A percentile compares a stretch with the other conserved stretches of the same genome.
These are phyloP conservation scores for Hypomontagnella monticulosa DNA, from an alignment of 495 filamentous ascomycete genomes.

Conservation along the genomic window DNA sequence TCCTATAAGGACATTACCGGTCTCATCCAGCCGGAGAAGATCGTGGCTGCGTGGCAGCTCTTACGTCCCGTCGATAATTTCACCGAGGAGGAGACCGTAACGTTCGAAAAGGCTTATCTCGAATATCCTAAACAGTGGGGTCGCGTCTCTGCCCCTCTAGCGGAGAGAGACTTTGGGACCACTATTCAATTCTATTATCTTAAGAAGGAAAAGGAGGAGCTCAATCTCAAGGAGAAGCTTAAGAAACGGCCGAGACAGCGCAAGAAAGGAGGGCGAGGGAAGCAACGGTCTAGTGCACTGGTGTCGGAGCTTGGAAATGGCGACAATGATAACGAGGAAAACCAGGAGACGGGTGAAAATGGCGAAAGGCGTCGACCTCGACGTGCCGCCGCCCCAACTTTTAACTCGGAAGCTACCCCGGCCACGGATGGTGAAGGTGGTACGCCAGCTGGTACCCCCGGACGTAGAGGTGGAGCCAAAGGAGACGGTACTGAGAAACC, in stretches of 20 bases:
- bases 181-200: constrained; percentile 97
- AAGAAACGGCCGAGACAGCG: constrained; percentile 75
- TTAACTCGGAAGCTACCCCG: constrained; percentile 54
- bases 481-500: constrained; percentile 67
- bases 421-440: constrained; percentile 65
- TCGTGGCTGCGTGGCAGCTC: constrained; percentile 76
- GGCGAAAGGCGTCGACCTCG: constrained; percentile 61
- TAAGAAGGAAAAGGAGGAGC: constrained; percentile 87
- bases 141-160: constrained; percentile 79
- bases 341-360: constrained; percentile 60
- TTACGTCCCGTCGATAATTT: constrained; percentile 84
- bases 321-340: constrained; percentile 64
- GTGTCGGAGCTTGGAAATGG: constrained; percentile 76
- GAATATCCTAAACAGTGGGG: constrained; percentile 91
- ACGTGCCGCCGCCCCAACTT: constrained; percentile 64
- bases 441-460: constrained; percentile 58
- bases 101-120: constrained; percentile 82
- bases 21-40: constrained; percentile 69
- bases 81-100: constrained; percentile 76
- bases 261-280: constrained; percentile 62
- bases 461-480: constrained; percentile 61
- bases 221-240: constrained; percentile 85
- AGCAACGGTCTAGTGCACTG: constrained; percentile 78
- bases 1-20: constrained; percentile 80
- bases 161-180: constrained; percentile 78